A percentile compares a stretch with the other conserved stretches of the same genome.
Conservation (phyloP, 1,284 basidiomycete species). For the Anthracocystis walkeri region DNA sequence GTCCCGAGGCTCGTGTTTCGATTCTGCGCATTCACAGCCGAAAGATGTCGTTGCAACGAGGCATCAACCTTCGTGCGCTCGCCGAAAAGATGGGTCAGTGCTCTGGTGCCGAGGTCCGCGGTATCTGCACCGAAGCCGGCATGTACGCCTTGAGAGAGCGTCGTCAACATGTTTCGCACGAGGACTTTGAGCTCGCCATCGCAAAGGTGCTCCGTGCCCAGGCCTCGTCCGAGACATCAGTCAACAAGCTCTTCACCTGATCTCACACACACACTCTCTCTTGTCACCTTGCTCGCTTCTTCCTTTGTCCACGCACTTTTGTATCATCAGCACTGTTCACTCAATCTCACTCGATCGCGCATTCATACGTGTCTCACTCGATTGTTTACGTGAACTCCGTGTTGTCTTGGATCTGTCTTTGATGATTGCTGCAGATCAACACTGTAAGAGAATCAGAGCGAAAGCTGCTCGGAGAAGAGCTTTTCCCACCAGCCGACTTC, state of each 20-base stretch:
- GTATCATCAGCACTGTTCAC: slow-evolving; percentile 32
- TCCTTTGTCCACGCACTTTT: slow-evolving; percentile 23
- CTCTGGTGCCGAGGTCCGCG: slow-evolving; percentile 95
- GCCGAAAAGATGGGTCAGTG: slow-evolving; percentile 99
- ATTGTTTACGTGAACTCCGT: not conserved
- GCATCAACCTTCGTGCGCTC: slow-evolving; percentile 91
- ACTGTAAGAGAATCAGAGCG: not conserved
- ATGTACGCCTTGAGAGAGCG: slow-evolving; percentile 98
- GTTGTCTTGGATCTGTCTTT: not conserved
- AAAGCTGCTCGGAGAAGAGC: slow-evolving; percentile 28
- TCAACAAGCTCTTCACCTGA: slow-evolving; percentile 71
- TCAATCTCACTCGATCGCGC: slow-evolving; percentile 22
- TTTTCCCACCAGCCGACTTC: slow-evolving; percentile 42
- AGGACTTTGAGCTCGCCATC: slow-evolving; percentile 98
- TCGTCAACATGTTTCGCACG: slow-evolving; percentile 93
- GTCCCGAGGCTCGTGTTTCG: slow-evolving; percentile 94
- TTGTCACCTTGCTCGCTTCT: slow-evolving; percentile 3
- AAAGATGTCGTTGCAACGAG: slow-evolving; percentile 98
- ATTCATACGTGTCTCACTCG: not conserved
- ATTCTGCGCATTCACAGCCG: slow-evolving; percentile 97
- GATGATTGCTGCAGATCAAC: not conserved
- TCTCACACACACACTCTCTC: not conserved
- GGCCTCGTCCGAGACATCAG: slow-evolving; percentile 67
- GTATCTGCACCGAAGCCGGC: slow-evolving; percentile 98
- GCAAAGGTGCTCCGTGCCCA: slow-evolving; percentile 79